Percentiles rank a stretch among this genome's conserved stretches.
phyloP scores from a whole-genome alignment of 1,284 basidiomycete genomes.

The Xanthoconium separans region DNA sequence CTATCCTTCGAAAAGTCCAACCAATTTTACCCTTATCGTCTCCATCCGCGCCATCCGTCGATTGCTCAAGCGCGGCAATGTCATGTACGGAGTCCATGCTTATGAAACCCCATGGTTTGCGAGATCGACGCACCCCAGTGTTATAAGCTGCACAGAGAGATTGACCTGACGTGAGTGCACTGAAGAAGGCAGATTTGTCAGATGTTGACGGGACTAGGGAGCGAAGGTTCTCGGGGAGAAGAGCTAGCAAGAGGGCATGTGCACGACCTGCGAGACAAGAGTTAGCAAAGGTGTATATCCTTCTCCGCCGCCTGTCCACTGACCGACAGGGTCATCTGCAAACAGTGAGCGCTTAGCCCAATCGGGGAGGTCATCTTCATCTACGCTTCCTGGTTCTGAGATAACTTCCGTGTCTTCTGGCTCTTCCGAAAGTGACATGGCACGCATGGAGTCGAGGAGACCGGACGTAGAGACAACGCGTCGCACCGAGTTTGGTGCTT shows the following conservation, averaged over 20 bases:
- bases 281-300: slow-evolving; percentile 1
- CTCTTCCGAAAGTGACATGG: slow-evolving; percentile 55
- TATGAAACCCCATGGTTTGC: slow-evolving; percentile 87
- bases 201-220: slow-evolving; percentile 42
- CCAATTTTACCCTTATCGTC: slow-evolving; percentile 43
- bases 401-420: slow-evolving; percentile 52
- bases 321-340: slow-evolving; percentile 56
- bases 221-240: slow-evolving; percentile 48
- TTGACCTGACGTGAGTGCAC: slow-evolving; percentile 73
- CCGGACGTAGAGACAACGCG: slow-evolving; percentile 52
- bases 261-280: slow-evolving; percentile 48
- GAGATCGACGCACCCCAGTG: slow-evolving; percentile 71
- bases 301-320: slow-evolving; percentile 20
- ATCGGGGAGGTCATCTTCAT: slow-evolving; percentile 53
- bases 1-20: slow-evolving; percentile 81
- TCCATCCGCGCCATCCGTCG: slow-evolving; percentile 35
- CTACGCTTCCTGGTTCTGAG: slow-evolving; percentile 49
- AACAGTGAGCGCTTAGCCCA: slow-evolving; percentile 70
- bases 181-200: slow-evolving; percentile 46
- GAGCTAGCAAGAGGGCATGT: slow-evolving; percentile 49
- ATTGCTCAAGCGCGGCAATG: slow-evolving; percentile 60
- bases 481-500: slow-evolving; percentile 29
- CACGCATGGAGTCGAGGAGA: slow-evolving; percentile 49
- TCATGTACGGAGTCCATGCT: slow-evolving; percentile 77
- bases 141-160: slow-evolving; percentile 82